phyloP scores from a whole-genome alignment of 2,329 filamentous ascomycete species.

The Fusarium hainanense region DNA sequence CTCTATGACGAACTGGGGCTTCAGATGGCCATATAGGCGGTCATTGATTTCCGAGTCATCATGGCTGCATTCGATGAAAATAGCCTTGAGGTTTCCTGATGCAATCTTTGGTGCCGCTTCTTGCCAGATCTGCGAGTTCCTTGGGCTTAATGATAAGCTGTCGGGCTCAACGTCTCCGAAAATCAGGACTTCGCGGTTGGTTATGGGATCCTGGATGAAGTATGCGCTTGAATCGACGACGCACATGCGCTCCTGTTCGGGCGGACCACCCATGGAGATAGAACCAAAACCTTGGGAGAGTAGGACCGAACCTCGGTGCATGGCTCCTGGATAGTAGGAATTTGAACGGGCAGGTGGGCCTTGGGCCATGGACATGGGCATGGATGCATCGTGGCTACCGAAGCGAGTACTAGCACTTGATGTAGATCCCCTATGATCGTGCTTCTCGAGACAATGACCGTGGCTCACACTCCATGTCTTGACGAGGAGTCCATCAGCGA shows the following conservation, averaged over 20 bases:
- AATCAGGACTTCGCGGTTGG: constrained; percentile 83
- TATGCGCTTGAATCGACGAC: constrained; percentile 92
- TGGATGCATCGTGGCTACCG: constrained; percentile 61
- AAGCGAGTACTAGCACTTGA: constrained; percentile 63
- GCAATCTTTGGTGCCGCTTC: constrained; percentile 89
- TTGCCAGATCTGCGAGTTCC: constrained; percentile 86
- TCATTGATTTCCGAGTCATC: constrained; percentile 82
- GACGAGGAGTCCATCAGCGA: constrained; percentile 89
- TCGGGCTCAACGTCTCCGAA: constrained; percentile 98
- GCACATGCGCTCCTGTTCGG: constrained; percentile 64
- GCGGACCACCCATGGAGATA: constrained; percentile 39
- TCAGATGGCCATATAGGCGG: constrained; percentile 87
- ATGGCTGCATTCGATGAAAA: constrained; percentile 97
- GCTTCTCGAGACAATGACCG: constrained; percentile 84
- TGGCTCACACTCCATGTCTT: constrained; percentile 90
- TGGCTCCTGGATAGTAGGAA: constrained; percentile 40
- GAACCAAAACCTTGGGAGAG: constrained; percentile 49
- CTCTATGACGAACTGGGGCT: constrained; percentile 82
- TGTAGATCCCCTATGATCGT: constrained; percentile 69
- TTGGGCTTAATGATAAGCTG: constrained; percentile 80
- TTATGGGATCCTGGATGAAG: constrained; percentile 83
- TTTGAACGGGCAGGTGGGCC: constrained; percentile 44
- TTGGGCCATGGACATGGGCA: constrained; percentile 47
- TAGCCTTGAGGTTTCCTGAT: constrained; percentile 75
- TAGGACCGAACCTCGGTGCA: constrained; percentile 44